Evolutionary conservation across 208 protist species (phyloP).

Genomic region (Tritrichomonas musculus): DNA sequence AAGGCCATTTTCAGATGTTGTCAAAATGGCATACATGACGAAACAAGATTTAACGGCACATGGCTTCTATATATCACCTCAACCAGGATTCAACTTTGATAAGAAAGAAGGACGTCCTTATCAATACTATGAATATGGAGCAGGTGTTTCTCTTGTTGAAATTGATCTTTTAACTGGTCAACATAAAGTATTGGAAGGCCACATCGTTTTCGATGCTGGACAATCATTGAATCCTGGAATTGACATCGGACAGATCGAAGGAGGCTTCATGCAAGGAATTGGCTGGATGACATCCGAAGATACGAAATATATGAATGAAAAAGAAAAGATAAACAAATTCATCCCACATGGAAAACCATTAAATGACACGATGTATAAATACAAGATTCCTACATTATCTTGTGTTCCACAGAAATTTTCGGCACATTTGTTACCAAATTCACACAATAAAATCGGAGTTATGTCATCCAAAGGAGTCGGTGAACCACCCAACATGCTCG

Average conservation of each 20-base stretch:
- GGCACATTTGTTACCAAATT: not conserved
- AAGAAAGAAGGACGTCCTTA: conserved; percentile 50
- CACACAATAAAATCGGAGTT: conserved; percentile 45
- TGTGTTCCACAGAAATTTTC: conserved; percentile 61
- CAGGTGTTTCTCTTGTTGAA: conserved; percentile 53
- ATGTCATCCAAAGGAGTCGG: conserved; percentile 59
- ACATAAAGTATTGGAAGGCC: conserved; percentile 40
- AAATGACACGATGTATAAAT: conserved; percentile 48
- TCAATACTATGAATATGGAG: conserved; percentile 63
- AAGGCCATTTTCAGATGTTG: conserved; percentile 39
- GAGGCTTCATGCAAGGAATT: conserved; percentile 38
- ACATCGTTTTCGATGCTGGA: conserved; percentile 56
- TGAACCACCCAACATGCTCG: conserved; percentile 72
- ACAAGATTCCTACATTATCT: conserved; percentile 62
- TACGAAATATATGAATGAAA: not conserved
- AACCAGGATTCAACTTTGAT: conserved; percentile 45
- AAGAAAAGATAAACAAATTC: not conserved
- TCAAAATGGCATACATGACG: conserved; percentile 50
- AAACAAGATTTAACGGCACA: conserved; percentile 56
- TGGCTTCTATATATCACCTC: conserved; percentile 54
- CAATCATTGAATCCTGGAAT: conserved; percentile 53
- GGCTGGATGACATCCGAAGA: conserved; percentile 27
- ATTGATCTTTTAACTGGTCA: conserved; percentile 53
- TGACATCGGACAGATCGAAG: conserved; percentile 55
- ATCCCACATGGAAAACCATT: conserved; percentile 39